These are phyloP conservation scores for Candida sonorensis DNA, from an alignment of 805 yeast genomes.

Conservation along the genomic window DNA sequence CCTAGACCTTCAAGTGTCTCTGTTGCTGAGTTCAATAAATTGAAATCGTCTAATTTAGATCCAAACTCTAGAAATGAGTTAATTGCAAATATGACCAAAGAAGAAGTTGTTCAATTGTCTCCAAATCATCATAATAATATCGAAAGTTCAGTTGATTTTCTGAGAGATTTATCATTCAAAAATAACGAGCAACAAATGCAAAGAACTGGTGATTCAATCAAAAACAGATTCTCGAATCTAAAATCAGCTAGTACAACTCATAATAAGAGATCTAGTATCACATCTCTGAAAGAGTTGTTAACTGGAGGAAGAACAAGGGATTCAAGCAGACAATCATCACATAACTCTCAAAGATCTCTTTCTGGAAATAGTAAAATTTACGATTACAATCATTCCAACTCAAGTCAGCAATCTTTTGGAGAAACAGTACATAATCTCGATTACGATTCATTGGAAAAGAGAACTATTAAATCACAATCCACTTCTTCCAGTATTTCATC, in stretches of 20 bases:
- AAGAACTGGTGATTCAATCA: slow-evolving; percentile 21
- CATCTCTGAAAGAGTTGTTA: slow-evolving; percentile 27
- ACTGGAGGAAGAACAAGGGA: slow-evolving; percentile 28
- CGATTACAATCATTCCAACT: slow-evolving; percentile 3
- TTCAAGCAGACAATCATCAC: slow-evolving; percentile 15
- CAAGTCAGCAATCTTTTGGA: slow-evolving; percentile 18
- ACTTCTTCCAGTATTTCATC: slow-evolving; percentile 7
- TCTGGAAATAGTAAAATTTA: slow-evolving; percentile 6
- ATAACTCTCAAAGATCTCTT: slow-evolving; percentile 10
- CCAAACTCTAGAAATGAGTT: slow-evolving; percentile 18
- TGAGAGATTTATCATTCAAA: slow-evolving; percentile 22
- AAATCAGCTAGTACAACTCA: slow-evolving; percentile 15
- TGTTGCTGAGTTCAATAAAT: slow-evolving; percentile 16
- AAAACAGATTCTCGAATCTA: slow-evolving; percentile 9
- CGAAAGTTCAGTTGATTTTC: slow-evolving; percentile 32
- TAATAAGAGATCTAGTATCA: slow-evolving; percentile 28
- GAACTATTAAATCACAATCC: background rate
- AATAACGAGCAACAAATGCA: slow-evolving; percentile 8
- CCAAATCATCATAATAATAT: slow-evolving; percentile 23
- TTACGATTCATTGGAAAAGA: slow-evolving; percentile 5
- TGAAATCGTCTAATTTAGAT: slow-evolving; percentile 7
- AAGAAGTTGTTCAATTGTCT: slow-evolving; percentile 27
- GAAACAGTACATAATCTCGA: slow-evolving; percentile 11
- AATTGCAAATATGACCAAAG: slow-evolving; percentile 24
- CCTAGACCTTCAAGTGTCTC: slow-evolving; percentile 34